A percentile compares a stretch with the other conserved stretches of the same genome.
These are phyloP conservation scores for Botryotinia calthae DNA, from an alignment of 2,329 filamentous ascomycete genomes.

Conservation along the genomic window DNA sequence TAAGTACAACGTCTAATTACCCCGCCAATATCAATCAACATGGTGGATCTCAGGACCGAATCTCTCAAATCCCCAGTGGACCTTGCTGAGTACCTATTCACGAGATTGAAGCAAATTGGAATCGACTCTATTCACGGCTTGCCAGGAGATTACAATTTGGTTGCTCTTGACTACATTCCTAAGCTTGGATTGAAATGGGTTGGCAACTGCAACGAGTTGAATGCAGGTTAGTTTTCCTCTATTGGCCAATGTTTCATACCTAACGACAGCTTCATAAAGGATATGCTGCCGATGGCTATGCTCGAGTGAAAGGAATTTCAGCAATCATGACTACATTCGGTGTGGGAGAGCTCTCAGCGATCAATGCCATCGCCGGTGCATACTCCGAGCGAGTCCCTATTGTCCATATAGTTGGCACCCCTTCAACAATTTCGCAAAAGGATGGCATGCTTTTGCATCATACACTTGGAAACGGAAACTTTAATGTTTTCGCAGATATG, in stretches of 20 bases:
- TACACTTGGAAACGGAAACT: slow-evolving; percentile 75
- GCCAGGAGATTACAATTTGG: slow-evolving; percentile 73
- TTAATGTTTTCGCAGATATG: slow-evolving; percentile 80
- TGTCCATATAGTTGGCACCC: slow-evolving; percentile 60
- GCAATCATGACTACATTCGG: slow-evolving; percentile 75
- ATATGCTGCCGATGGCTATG: slow-evolving; percentile 79
- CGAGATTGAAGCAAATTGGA: slow-evolving; percentile 60
- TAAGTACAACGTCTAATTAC: not conserved
- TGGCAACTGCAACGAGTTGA: slow-evolving; percentile 70
- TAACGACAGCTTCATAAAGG: slow-evolving; percentile 42
- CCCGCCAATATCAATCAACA: slow-evolving; percentile 19
- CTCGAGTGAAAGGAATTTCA: slow-evolving; percentile 66
- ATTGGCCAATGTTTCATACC: not conserved
- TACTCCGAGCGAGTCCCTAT: slow-evolving; percentile 71
- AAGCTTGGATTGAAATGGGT: slow-evolving; percentile 61
- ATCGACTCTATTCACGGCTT: slow-evolving; percentile 65
- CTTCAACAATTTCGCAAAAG: slow-evolving; percentile 48
- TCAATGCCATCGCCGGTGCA: slow-evolving; percentile 72
- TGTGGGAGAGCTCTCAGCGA: slow-evolving; percentile 69
- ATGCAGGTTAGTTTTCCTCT: slow-evolving; percentile 53
- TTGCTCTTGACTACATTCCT: slow-evolving; percentile 64
- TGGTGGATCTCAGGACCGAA: slow-evolving; percentile 43
- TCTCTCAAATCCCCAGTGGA: slow-evolving; percentile 46
- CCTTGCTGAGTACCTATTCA: slow-evolving; percentile 67
- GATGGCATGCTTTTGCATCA: slow-evolving; percentile 58